Base-by-base conservation (phyloP, 169 alveolate genomes). In the Eimeria necatrix region DNA sequence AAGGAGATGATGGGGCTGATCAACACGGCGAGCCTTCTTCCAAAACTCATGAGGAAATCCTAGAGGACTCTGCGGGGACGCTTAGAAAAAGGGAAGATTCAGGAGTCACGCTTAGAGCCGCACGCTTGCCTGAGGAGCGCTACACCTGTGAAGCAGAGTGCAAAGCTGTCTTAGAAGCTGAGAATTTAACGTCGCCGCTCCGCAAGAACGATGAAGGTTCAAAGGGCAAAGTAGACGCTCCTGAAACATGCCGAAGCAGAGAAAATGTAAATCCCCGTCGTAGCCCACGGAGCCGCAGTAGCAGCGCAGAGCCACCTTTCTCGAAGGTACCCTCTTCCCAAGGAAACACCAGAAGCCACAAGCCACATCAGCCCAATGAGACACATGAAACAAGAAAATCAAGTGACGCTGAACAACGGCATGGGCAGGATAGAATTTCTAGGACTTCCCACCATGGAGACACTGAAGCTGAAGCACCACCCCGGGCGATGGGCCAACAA, bases 261-360 rank as follows among this genome's bases (percentile, higher is more conserved):
- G 92, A 51, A 26, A 46, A 41, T 41, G 92, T 78, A 26, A 85
- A 60, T 32, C 10, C 41, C 10, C 61, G 60, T 7, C 80, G 92
- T 7, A 41, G 64, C 22, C 81, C 92, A 18, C 92, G 92, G n/a
- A 85, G 92, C 92, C 92, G 92, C 59, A 85, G 92, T 59, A 85
- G 92, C 80, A 85, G 92, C 61, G 14, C 92, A 24, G 92, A 85
- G 61, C 70, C 92, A n/a, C 92, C 92, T 16, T 60, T 71, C 61
- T 61, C 80, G 59, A 59, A 41, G 22, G 92, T 5, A 61, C 14
- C 60, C 3, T 60, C 92, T 48, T 59, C 80, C 22, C 76, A 53
- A 9, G 90, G 53, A 53, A 14, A 16, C 24, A 22, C 90, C 20
- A 81, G 53, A 60, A 53, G 61, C 90, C 90, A 53, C 53, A 46